Evolutionary conservation across 164 flowering plant species (phyloP).

Genomic region (Pachysandra terminalis): DNA sequence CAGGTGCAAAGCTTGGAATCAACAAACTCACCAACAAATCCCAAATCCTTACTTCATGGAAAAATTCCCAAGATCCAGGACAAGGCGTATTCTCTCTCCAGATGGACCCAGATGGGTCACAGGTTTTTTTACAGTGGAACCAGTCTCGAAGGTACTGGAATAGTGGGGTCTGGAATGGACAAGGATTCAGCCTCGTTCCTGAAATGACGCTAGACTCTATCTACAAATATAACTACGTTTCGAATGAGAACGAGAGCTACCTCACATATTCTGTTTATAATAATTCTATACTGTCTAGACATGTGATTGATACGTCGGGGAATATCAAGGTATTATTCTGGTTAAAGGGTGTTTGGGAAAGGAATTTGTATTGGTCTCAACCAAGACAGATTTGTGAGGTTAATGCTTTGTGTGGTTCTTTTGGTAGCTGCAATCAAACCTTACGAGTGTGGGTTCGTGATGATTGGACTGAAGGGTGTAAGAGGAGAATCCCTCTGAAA

Average conservation of each 20-base stretch:
- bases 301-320: slow-evolving; percentile 15
- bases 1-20: slow-evolving; percentile 4
- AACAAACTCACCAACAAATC: neutral
- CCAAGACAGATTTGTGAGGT: slow-evolving; percentile 22
- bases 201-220: slow-evolving; percentile 14
- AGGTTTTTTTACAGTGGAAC: slow-evolving; percentile 12
- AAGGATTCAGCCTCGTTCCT: slow-evolving; percentile 16
- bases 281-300: slow-evolving; percentile 5
- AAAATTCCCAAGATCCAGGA: slow-evolving; percentile 4
- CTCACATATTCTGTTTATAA: slow-evolving; percentile 13
- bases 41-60: slow-evolving; percentile 14
- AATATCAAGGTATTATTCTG: slow-evolving; percentile 14
- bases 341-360: slow-evolving; percentile 9
- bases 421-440: slow-evolving; percentile 27
- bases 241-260: slow-evolving; percentile 17
- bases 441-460: too few species aligned
- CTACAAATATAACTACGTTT: slow-evolving; percentile 16
- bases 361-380: slow-evolving; percentile 30
- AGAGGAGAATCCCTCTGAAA: slow-evolving; percentile 15
- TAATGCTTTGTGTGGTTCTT: slow-evolving; percentile 26
- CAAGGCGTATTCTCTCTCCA: slow-evolving; percentile 4
- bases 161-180: slow-evolving; percentile 29
- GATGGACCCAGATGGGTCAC: neutral
- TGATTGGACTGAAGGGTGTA: slow-evolving; percentile 25
- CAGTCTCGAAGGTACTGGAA: slow-evolving; percentile 16